phyloP scores from a whole-genome alignment of 148 eudicot species.

The Limonium bicolor region DNA sequence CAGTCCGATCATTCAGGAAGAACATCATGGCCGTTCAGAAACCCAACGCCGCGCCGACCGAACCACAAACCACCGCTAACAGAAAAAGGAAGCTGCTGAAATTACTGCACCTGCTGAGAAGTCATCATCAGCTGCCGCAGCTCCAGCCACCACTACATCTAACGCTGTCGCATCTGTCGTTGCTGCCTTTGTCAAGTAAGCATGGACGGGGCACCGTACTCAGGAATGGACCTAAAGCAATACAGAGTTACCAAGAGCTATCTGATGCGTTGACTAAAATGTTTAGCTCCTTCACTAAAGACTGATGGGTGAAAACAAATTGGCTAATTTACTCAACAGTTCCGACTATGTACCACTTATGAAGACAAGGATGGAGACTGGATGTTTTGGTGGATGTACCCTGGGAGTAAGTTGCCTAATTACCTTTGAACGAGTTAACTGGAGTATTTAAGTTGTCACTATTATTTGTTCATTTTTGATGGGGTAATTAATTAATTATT shows the following conservation, averaged over 20 bases:
- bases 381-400: slow-evolving; percentile 3
- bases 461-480: not conserved
- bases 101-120: too few species aligned
- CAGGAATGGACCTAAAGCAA: slow-evolving; percentile 43
- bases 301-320: slow-evolving; percentile 6
- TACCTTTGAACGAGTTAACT: not conserved
- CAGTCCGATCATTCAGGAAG: slow-evolving; percentile 44
- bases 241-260: slow-evolving; percentile 37
- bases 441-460: not conserved
- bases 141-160: too few species aligned
- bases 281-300: slow-evolving; percentile 53
- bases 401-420: not conserved
- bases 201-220: slow-evolving; percentile 57
- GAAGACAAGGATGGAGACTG: slow-evolving; percentile 4
- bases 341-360: not conserved
- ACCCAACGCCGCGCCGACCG: not conserved
- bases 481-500: too few species aligned
- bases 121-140: too few species aligned
- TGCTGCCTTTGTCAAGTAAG: slow-evolving; percentile 37
- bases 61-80: not conserved
- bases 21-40: slow-evolving; percentile 27
- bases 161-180: not conserved
- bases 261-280: slow-evolving; percentile 43
- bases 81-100: not conserved
- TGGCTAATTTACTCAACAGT: not conserved